These are phyloP conservation scores for Leptosphaerulina australis DNA, from an alignment of 2,329 filamentous ascomycete species.

Conservation along the genomic window DNA sequence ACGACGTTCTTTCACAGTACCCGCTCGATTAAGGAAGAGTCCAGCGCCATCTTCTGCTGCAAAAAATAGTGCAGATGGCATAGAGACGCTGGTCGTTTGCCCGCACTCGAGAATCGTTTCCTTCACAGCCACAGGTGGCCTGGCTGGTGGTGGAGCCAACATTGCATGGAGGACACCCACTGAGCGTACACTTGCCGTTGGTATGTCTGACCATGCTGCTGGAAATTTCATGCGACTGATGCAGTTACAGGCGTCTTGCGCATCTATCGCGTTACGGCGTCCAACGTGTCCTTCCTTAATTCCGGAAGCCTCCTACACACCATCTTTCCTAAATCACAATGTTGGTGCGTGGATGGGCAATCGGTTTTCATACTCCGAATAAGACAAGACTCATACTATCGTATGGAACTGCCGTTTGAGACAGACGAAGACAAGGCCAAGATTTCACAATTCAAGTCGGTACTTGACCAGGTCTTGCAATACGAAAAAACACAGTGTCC, in stretches of 20 bases:
- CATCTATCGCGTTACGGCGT: constrained; percentile 85
- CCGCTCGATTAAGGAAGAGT: constrained; percentile 47
- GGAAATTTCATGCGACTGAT: no score
- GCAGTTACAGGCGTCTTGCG: constrained; percentile 71
- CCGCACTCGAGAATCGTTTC: constrained; percentile 73
- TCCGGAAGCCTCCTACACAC: constrained; percentile 83
- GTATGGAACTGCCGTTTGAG: constrained; percentile 79
- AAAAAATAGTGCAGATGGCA: constrained; percentile 49
- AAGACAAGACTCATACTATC: constrained; percentile 82
- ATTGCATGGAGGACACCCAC: constrained; percentile 76
- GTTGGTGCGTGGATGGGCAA: constrained; percentile 87
- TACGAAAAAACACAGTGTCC: constrained; percentile 91
- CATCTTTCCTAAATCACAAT: constrained; percentile 87
- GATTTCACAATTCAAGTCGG: constrained; percentile 70
- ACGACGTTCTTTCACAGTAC: constrained; percentile 58
- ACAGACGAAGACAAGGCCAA: constrained; percentile 67
- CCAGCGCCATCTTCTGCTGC: constrained; percentile 42
- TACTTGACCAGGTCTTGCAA: constrained; percentile 74
- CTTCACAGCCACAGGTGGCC: constrained; percentile 56
- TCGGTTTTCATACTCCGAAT: constrained; percentile 88
- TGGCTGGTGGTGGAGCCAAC: constrained; percentile 56
- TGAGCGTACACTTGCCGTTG: constrained; percentile 80
- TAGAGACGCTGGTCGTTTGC: constrained; percentile 78
- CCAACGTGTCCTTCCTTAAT: constrained; percentile 80
- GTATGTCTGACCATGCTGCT: no score